phyloP scores from a whole-genome alignment of 441 rosid species.

The Arabidopsis hybrid region DNA sequence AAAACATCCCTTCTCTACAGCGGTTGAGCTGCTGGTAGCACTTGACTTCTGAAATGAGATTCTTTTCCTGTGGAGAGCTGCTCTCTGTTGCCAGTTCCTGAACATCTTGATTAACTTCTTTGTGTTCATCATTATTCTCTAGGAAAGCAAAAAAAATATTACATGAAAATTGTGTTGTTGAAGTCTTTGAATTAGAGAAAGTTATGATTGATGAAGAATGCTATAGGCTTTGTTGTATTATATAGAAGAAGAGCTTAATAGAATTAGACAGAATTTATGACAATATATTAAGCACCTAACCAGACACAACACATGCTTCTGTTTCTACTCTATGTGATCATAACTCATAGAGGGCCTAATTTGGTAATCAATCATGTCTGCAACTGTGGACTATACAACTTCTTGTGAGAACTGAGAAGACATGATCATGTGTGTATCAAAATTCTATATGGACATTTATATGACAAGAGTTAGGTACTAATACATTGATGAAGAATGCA shows the following conservation, averaged over 20 bases:
- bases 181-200: conserved; percentile 2
- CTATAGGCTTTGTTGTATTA: not conserved
- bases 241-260: not conserved
- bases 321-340: conserved; percentile 1
- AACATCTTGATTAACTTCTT: conserved; percentile 20
- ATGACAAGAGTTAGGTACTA: conserved; percentile 16
- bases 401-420: not conserved
- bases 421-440: conserved; percentile 17
- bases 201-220: not conserved
- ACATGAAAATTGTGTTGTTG: not conserved
- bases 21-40: not conserved
- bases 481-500: not conserved
- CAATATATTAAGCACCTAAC: not conserved
- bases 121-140: conserved; percentile 6
- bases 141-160: not conserved
- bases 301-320: conserved; percentile 14
- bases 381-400: not conserved
- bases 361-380: not conserved
- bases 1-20: conserved; percentile 24
- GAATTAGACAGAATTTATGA: not conserved
- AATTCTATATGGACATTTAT: not conserved
- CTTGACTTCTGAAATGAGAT: conserved; percentile 17
- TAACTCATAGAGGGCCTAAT: not conserved
- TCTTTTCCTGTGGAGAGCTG: conserved; percentile 22
- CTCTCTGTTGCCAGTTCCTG: conserved; percentile 25